Conservation (phyloP, 2,329 filamentous ascomycete species). For the Coleophoma crateriformis region DNA sequence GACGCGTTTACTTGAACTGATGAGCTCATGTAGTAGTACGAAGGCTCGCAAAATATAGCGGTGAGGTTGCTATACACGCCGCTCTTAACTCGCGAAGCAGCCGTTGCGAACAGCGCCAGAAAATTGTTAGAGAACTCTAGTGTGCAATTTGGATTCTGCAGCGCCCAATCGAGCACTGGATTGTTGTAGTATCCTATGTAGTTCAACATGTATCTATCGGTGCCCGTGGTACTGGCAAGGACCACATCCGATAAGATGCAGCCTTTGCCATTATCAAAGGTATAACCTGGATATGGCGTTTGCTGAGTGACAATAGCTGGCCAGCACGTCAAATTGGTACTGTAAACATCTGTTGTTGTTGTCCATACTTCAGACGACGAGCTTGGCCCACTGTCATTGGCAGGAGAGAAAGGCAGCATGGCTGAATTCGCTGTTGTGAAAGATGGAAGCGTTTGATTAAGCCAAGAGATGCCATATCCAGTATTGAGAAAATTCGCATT, state of each 20-base stretch:
- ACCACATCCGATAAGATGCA: slow-evolving; percentile 26
- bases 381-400: background rate
- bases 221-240: background rate
- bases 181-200: slow-evolving; percentile 39
- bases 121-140: slow-evolving; percentile 31
- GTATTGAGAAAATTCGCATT: slow-evolving; percentile 34
- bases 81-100: background rate
- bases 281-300: slow-evolving; percentile 1
- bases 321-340: slow-evolving; percentile 33
- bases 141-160: slow-evolving; percentile 29
- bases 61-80: slow-evolving; percentile 20
- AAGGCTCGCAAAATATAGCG: slow-evolving; percentile 35
- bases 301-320: slow-evolving; percentile 19
- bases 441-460: slow-evolving; percentile 35
- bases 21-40: slow-evolving; percentile 41
- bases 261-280: slow-evolving; percentile 31
- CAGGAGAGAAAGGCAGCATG: slow-evolving; percentile 35
- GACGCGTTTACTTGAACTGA: slow-evolving; percentile 30
- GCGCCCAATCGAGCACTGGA: slow-evolving; percentile 24
- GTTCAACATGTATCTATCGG: slow-evolving; percentile 23
- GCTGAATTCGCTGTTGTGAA: slow-evolving; percentile 39
- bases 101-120: slow-evolving; percentile 23
- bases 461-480: slow-evolving; percentile 39
- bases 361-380: slow-evolving; percentile 11
- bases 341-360: slow-evolving; percentile 23